Conservation (phyloP, 1,284 basidiomycete species). For the Cryptococcus depauperatus region DNA sequence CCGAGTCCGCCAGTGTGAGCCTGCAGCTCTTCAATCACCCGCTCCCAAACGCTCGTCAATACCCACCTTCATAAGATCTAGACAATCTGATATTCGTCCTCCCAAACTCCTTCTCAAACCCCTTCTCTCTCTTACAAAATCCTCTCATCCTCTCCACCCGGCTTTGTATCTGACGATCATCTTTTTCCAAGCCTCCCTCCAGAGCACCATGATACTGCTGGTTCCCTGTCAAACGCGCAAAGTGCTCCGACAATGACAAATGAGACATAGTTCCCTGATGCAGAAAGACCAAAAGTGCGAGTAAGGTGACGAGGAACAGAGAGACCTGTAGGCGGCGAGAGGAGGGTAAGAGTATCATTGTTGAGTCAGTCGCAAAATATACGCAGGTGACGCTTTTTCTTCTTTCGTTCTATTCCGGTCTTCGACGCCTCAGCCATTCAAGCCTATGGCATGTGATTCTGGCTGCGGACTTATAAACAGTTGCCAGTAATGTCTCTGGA, state of each 20-base stretch:
- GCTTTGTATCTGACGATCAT: constrained; percentile 8
- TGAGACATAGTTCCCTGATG: constrained; percentile 7
- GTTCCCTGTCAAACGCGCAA: not conserved
- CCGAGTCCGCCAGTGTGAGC: constrained; percentile 26
- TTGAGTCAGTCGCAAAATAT: too few species aligned
- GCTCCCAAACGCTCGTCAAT: not conserved
- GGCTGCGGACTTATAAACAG: too few species aligned
- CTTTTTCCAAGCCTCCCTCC: constrained; percentile 5
- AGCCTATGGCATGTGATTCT: too few species aligned
- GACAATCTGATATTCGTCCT: constrained; percentile 33
- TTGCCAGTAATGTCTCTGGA: too few species aligned
- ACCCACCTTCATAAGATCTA: constrained; percentile 39
- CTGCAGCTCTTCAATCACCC: constrained; percentile 12
- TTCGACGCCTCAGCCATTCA: too few species aligned
- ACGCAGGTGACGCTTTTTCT: too few species aligned
- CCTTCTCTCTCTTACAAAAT: constrained; percentile 20
- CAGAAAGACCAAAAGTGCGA: constrained; percentile 12
- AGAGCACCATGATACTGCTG: not conserved
- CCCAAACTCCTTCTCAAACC: constrained; percentile 32
- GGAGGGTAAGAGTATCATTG: constrained; percentile 1
- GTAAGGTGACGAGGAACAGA: constrained; percentile 5
- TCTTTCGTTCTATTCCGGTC: too few species aligned
- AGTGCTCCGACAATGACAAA: constrained; percentile 2
- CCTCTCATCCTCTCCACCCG: constrained; percentile 14
- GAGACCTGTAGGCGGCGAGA: constrained; percentile 13